Evolutionary conservation across 192 early-diverging fungal species (phyloP).

Genomic region (Mortierella hygrophila): DNA sequence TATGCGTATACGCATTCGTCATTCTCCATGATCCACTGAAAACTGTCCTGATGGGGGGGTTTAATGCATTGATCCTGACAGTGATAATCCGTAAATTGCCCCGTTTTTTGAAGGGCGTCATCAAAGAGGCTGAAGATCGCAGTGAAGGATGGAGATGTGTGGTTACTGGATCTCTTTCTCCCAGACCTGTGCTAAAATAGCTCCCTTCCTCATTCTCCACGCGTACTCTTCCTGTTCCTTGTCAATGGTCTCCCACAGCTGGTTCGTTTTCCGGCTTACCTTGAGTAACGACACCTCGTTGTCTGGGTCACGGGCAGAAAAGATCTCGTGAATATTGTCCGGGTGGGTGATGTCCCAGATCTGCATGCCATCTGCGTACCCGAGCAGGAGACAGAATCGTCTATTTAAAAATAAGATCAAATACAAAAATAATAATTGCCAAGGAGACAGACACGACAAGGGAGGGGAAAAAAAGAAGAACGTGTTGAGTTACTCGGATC

Average conservation of each 20-base stretch:
- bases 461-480: not conserved
- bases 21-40: not conserved
- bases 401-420: slow-evolving; percentile 15
- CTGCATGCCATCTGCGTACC: slow-evolving; percentile 83
- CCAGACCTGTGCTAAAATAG: not conserved
- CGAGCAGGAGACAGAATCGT: slow-evolving; percentile 70
- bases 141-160: slow-evolving; percentile 1
- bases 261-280: slow-evolving; percentile 30
- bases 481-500: not conserved
- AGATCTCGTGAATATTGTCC: slow-evolving; percentile 76
- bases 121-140: slow-evolving; percentile 1
- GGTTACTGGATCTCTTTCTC: not conserved
- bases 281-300: slow-evolving; percentile 64
- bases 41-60: not conserved
- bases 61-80: not conserved
- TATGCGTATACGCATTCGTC: not conserved
- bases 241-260: not conserved
- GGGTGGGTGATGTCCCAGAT: slow-evolving; percentile 79
- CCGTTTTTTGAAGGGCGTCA: not conserved
- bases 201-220: not conserved
- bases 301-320: slow-evolving; percentile 67
- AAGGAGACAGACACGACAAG: not conserved
- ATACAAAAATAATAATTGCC: not conserved
- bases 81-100: not conserved
- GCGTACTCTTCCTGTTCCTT: not conserved